These are phyloP conservation scores for Taiozyma sp. DNA, from an alignment of 1,139 yeast genomes.

Conservation along the genomic window DNA sequence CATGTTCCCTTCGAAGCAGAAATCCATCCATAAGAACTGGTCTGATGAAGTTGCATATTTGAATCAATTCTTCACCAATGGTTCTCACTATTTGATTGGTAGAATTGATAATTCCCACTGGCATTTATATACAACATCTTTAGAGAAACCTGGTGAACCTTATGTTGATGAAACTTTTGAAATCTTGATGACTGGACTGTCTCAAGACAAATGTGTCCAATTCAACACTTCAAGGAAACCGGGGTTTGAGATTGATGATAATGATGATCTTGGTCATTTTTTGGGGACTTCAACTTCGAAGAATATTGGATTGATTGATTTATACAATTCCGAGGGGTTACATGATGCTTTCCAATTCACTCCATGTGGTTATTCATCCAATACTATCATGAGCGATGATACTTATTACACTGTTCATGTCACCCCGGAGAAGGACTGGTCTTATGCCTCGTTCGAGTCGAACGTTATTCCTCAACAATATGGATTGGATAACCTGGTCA, in stretches of 20 bases:
- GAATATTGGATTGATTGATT: conserved; percentile 50
- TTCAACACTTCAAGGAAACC: conserved; percentile 58
- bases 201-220: conserved; percentile 49
- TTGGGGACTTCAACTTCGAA: conserved; percentile 65
- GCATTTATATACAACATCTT: conserved; percentile 68
- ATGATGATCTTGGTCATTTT: conserved; percentile 73
- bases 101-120: conserved; percentile 75
- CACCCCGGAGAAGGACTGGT: conserved; percentile 92
- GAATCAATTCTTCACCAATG: conserved; percentile 54
- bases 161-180: conserved; percentile 74
- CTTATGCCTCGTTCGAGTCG: conserved; percentile 94
- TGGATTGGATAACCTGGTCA: conserved; percentile 42
- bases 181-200: conserved; percentile 84
- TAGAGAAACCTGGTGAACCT: conserved; percentile 26
- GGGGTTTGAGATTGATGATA: conserved; percentile 36
- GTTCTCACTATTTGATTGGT: conserved; percentile 76
- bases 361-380: conserved; percentile 97
- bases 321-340: conserved; percentile 41
- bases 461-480: conserved; percentile 53
- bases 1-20: conserved; percentile 87
- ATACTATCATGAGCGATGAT: conserved; percentile 58
- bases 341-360: conserved; percentile 89
- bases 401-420: conserved; percentile 88
- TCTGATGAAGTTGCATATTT: conserved; percentile 67
- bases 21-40: conserved; percentile 83